phyloP scores from a whole-genome alignment of 2,329 filamentous ascomycete species.

The Cadophora malorum region DNA sequence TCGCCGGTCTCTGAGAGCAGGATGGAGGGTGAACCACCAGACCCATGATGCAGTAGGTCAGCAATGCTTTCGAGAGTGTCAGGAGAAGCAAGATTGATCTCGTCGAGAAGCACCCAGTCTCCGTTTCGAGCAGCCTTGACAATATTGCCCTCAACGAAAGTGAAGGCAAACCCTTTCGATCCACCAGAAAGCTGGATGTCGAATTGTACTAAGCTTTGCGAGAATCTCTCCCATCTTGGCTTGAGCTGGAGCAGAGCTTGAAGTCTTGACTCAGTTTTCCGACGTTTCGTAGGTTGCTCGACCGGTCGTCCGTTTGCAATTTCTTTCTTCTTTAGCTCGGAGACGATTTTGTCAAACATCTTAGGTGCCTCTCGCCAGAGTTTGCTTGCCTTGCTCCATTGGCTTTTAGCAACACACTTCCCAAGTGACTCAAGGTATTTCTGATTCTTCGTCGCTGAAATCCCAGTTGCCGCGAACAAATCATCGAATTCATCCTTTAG shows the following conservation, averaged over 20 bases:
- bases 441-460: slow-evolving; percentile 86
- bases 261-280: slow-evolving; percentile 71
- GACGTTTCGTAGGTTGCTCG: slow-evolving; percentile 73
- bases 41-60: slow-evolving; percentile 79
- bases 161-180: slow-evolving; percentile 84
- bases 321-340: slow-evolving; percentile 57
- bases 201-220: slow-evolving; percentile 75
- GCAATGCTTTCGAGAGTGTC: slow-evolving; percentile 95
- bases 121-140: slow-evolving; percentile 95
- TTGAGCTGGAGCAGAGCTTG: slow-evolving; percentile 63
- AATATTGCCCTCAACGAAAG: slow-evolving; percentile 94
- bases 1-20: slow-evolving; percentile 92
- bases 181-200: slow-evolving; percentile 79
- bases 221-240: slow-evolving; percentile 82
- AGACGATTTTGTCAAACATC: slow-evolving; percentile 79
- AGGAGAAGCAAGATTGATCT: slow-evolving; percentile 94
- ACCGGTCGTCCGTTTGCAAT: slow-evolving; percentile 46
- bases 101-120: slow-evolving; percentile 95
- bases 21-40: slow-evolving; percentile 77
- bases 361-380: slow-evolving; percentile 89
- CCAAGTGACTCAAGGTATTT: slow-evolving; percentile 82
- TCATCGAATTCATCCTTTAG: slow-evolving; percentile 94
- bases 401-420: slow-evolving; percentile 79
- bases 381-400: slow-evolving; percentile 86
- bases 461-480: slow-evolving; percentile 82